phyloP scores from a whole-genome alignment of 2,329 filamentous ascomycete species.

The Bipolaris gigantea region DNA sequence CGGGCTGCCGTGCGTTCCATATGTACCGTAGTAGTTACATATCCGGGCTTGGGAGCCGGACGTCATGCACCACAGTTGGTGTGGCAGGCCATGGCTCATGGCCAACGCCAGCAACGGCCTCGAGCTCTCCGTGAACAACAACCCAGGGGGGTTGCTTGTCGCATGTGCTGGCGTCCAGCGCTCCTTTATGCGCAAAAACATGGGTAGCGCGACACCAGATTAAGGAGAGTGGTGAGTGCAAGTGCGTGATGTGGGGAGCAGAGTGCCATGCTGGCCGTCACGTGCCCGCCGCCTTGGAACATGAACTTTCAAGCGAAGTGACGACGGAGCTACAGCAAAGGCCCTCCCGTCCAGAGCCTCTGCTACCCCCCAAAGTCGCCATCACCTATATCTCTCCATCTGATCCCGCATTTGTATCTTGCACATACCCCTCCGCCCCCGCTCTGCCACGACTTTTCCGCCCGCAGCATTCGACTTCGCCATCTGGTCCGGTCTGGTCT shows the following conservation, averaged over 20 bases:
- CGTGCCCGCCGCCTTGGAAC: conserved; percentile 15
- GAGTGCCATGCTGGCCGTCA: conserved; percentile 14
- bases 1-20: conserved; percentile 2
- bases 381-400: conserved; percentile 11
- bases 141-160: conserved; percentile 8
- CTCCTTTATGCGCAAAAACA: conserved; percentile 29
- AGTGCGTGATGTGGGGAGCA: conserved; percentile 13
- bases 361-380: conserved; percentile 18
- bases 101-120: background rate
- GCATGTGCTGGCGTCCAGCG: conserved; percentile 3
- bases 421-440: conserved; percentile 5
- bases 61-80: conserved; percentile 6
- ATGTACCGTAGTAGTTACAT: too few species aligned
- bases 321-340: conserved; percentile 29
- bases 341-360: conserved; percentile 30
- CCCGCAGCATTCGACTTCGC: conserved; percentile 6
- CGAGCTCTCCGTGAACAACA: conserved; percentile 2
- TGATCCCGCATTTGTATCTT: conserved; percentile 9
- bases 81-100: conserved; percentile 3
- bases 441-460: conserved; percentile 9
- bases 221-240: conserved; percentile 25
- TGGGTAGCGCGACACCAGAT: conserved; percentile 19
- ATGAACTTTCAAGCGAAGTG: conserved; percentile 28
- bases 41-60: conserved; percentile 9
- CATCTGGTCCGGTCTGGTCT: conserved; percentile 23